Evolutionary conservation across 805 yeast genomes (phyloP).

Genomic region (Blastobotrys americana): DNA sequence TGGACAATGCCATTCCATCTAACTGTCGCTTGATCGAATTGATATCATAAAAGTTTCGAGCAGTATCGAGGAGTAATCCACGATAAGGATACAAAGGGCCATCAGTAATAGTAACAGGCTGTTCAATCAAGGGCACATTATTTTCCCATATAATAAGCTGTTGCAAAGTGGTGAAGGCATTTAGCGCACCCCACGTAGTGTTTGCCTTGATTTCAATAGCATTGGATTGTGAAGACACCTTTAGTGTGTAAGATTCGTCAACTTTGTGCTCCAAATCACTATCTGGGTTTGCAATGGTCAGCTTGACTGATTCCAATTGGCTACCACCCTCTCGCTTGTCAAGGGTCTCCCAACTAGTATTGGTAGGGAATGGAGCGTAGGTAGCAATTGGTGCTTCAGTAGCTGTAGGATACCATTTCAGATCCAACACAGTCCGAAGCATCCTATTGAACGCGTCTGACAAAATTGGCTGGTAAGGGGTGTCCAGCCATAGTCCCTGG

Average conservation of each 20-base stretch:
- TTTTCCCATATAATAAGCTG: slow-evolving; percentile 29
- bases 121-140: slow-evolving; percentile 26
- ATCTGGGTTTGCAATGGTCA: slow-evolving; percentile 22
- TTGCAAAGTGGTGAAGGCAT: slow-evolving; percentile 36
- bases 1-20: slow-evolving; percentile 34
- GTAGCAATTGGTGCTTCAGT: slow-evolving; percentile 26
- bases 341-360: background rate
- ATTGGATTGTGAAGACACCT: slow-evolving; percentile 13
- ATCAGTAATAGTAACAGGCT: slow-evolving; percentile 31
- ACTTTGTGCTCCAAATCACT: slow-evolving; percentile 34
- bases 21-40: slow-evolving; percentile 31
- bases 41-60: slow-evolving; percentile 32
- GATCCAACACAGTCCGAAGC: slow-evolving; percentile 17
- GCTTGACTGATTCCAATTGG: slow-evolving; percentile 6
- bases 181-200: slow-evolving; percentile 39
- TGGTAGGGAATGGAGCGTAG: slow-evolving; percentile 19
- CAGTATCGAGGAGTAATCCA: slow-evolving; percentile 37
- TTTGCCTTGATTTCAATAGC: slow-evolving; percentile 27
- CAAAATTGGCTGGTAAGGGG: slow-evolving; percentile 15
- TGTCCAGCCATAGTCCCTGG: slow-evolving; percentile 6
- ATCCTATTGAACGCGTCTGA: slow-evolving; percentile 27
- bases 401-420: slow-evolving; percentile 33
- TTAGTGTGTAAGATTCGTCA: slow-evolving; percentile 33
- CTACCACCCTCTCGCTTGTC: background rate
- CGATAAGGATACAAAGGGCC: slow-evolving; percentile 34